Base-by-base conservation (phyloP, 2,329 filamentous ascomycete species). In the Tetracladium maxilliforme region DNA sequence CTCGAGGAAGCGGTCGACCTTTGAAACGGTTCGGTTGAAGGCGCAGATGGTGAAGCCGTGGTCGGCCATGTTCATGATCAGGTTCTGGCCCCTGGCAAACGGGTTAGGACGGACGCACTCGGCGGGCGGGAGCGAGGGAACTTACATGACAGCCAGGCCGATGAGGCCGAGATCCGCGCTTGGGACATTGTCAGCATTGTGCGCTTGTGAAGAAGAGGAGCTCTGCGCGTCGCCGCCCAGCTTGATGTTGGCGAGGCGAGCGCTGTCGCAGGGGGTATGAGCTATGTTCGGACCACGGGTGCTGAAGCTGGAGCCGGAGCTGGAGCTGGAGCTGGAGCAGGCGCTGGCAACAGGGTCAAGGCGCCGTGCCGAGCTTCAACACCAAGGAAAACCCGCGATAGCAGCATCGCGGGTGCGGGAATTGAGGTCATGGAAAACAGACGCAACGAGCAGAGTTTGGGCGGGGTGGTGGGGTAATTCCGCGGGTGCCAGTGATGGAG, bases 11-110 rank as follows among this genome's bases (percentile, higher is more conserved):
- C 69, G 69, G 66, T 95, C 86, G 57, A 98, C 90, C 75, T 98
- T 98, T 60, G 83, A 73, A 44, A 94, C 82, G 44, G 90, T 98
- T 59, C 90, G 81, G 78, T 98, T 98, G 75, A 80, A 98, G 43
- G 87, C 90, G 59, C 87, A 80, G 49, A 98, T 82, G 52, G 83
- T 95, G 73, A 92, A 95, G 49, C 86, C 79, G 47, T 87, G 73
- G 56, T 90, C 81, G 45, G 81, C 81, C 62, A 77, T 81, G 58
- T 90, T 90, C 49, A 90, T 59, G 55, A 90, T 86, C 58, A 90
- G 63, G 64, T 87, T 90, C 66, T 86, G 77, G 54, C 67, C 70
- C 70, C 87, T 90, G 59, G 87, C 81, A 63, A 81, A 81, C 64
- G 87, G 69, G 70, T 81, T 81, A 54, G 87, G 87, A 50, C 87